Conservation (phyloP, 768 basidiomycete genomes). For the Inosperma sp. region DNA sequence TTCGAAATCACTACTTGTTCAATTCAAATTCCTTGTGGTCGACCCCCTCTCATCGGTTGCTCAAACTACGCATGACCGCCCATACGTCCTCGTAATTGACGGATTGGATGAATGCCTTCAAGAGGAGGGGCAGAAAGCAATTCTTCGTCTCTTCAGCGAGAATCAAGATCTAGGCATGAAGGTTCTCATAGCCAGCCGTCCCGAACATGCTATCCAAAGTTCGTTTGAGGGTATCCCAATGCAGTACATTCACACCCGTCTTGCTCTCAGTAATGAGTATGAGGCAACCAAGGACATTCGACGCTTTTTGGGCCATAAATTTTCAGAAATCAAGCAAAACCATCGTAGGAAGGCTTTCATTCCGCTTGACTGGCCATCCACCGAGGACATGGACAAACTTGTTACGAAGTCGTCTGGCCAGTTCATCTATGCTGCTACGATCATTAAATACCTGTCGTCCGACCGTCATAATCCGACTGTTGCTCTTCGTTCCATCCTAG, state of each 20-base stretch:
- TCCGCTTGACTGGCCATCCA: conserved; percentile 6
- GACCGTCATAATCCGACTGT: not conserved
- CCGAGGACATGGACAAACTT: not conserved
- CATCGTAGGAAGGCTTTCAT: not conserved
- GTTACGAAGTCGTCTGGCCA: conserved; percentile 9
- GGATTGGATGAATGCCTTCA: too few species aligned
- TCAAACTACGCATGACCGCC: too few species aligned
- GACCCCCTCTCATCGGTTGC: too few species aligned
- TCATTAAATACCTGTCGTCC: conserved; percentile 5
- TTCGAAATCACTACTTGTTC: too few species aligned
- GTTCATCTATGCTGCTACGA: conserved; percentile 11
- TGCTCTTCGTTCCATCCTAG: not conserved
- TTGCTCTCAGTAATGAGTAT: conserved; percentile 8
- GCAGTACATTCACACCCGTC: not conserved
- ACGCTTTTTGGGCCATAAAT: conserved; percentile 7
- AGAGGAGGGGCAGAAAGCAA: too few species aligned
- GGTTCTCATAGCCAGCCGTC: conserved; percentile 15
- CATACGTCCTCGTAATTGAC: too few species aligned
- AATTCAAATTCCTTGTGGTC: too few species aligned
- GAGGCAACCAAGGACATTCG: conserved; percentile 9
- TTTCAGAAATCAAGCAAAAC: not conserved
- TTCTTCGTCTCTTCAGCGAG: too few species aligned
- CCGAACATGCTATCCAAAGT: conserved; percentile 7
- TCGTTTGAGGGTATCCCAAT: not conserved
- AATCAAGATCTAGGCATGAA: conserved; percentile 3